phyloP scores from a whole-genome alignment of 2,329 filamentous ascomycete genomes.

The Paramyrothecium roridum region DNA sequence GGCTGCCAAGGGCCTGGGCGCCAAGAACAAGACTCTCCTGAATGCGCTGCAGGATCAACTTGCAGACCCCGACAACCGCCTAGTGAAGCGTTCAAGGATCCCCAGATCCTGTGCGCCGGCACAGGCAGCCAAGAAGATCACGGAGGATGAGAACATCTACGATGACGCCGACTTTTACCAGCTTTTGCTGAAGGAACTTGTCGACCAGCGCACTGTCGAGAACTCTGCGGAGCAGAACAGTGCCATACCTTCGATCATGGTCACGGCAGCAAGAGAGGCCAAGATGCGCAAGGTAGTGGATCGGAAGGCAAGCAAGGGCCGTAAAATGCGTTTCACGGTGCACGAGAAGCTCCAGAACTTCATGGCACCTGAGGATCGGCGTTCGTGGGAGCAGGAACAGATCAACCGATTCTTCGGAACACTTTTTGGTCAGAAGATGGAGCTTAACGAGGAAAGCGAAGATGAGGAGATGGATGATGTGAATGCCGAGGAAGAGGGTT shows the following conservation, averaged over 20 bases:
- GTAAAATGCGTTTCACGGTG: conserved; percentile 90
- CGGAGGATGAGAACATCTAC: conserved; percentile 66
- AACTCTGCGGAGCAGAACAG: conserved; percentile 46
- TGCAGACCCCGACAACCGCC: conserved; percentile 55
- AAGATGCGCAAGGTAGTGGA: conserved; percentile 84
- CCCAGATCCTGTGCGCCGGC: conserved; percentile 75
- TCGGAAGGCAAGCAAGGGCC: conserved; percentile 89
- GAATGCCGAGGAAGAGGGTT: conserved; percentile 49
- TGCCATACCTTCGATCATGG: conserved; percentile 53
- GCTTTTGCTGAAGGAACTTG: conserved; percentile 84
- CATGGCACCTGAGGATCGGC: conserved; percentile 86
- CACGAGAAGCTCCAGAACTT: conserved; percentile 98
- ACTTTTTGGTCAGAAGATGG: conserved; percentile 68
- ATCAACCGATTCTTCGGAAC: conserved; percentile 75
- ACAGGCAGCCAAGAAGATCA: conserved; percentile 57
- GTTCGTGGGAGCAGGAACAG: conserved; percentile 75
- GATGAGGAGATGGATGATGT: conserved; percentile 50
- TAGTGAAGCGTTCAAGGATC: conserved; percentile 65
- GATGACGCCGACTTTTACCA: conserved; percentile 97
- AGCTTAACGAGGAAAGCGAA: conserved; percentile 51
- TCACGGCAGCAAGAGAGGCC: conserved; percentile 69
- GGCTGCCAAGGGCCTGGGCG: conserved; percentile 18
- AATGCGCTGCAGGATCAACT: conserved; percentile 68
- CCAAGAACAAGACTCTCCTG: conserved; percentile 47
- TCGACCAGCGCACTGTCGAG: conserved; percentile 80